Conservation (phyloP, 768 basidiomycete genomes). For the Tulasnella sp. region DNA sequence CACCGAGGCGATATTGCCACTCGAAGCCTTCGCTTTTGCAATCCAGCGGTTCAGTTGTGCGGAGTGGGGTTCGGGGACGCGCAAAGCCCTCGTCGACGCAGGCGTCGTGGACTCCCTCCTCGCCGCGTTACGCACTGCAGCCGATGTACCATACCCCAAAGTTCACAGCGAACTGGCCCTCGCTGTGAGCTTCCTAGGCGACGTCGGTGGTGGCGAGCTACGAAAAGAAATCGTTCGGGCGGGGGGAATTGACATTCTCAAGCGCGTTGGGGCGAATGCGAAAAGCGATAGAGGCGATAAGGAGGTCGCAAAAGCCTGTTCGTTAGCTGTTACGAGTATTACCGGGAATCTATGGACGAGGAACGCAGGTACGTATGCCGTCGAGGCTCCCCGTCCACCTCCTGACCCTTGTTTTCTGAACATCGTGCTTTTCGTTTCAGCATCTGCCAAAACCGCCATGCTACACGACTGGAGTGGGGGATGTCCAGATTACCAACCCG, state of each 20-base stretch:
- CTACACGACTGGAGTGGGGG: conserved; percentile 16
- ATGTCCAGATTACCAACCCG: conserved; percentile 12
- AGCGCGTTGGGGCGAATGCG: conserved; percentile 5
- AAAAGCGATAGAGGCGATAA: no score
- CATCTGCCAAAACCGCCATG: conserved; percentile 13
- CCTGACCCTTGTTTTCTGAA: background rate
- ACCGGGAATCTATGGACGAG: conserved; percentile 17
- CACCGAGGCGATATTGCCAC: conserved; percentile 2
- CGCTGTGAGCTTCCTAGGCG: conserved; percentile 6
- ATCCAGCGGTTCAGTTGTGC: conserved; percentile 13
- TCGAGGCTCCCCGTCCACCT: background rate
- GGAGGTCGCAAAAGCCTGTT: conserved; percentile 11
- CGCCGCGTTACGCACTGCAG: conserved; percentile 13
- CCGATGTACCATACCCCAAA: conserved; percentile 6
- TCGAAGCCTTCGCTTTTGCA: conserved; percentile 15
- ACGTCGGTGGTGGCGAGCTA: conserved; percentile 15
- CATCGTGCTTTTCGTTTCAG: background rate
- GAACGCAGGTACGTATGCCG: conserved; percentile 14
- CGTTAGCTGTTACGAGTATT: conserved; percentile 11
- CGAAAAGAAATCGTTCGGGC: conserved; percentile 17
- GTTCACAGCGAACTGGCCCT: conserved; percentile 14
- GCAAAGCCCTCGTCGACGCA: conserved; percentile 14
- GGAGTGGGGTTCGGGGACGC: conserved; percentile 13
- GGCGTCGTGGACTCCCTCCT: conserved; percentile 16
- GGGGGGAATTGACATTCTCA: conserved; percentile 15